Conservation (phyloP, 2,329 filamentous ascomycete species). For the Samsoniella hepiali region DNA sequence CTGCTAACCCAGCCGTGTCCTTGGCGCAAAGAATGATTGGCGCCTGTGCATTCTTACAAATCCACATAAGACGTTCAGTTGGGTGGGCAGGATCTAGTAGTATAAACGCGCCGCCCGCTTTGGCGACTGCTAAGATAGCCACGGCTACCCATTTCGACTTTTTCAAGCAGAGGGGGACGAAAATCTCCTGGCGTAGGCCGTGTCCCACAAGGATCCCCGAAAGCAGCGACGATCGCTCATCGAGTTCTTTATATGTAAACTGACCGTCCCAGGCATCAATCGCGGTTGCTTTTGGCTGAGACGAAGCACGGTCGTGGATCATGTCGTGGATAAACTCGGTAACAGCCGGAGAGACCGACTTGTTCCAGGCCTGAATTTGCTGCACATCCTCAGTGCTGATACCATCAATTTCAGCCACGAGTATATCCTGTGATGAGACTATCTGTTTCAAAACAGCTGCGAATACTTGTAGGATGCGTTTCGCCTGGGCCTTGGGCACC, state of each 20-base stretch:
- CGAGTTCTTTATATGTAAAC: constrained; percentile 36
- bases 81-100: constrained; percentile 36
- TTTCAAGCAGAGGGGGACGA: constrained; percentile 29
- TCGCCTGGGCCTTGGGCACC: not conserved
- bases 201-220: not conserved
- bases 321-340: not conserved
- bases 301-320: not conserved
- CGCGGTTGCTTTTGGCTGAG: constrained; percentile 25
- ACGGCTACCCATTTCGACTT: constrained; percentile 31
- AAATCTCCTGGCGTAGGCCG: constrained; percentile 28
- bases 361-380: constrained; percentile 1
- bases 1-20: not conserved
- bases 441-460: not conserved
- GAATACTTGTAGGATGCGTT: not conserved
- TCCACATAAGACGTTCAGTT: not conserved
- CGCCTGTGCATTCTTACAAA: not conserved
- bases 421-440: not conserved
- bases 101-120: constrained; percentile 46
- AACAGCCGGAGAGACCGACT: not conserved
- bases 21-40: not conserved
- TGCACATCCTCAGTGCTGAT: not conserved
- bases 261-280: constrained; percentile 46
- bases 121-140: constrained; percentile 33
- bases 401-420: not conserved
- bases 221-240: not conserved